These are phyloP conservation scores for Malus hybrid DNA, from an alignment of 331 rosid genomes.

Conservation along the genomic window DNA sequence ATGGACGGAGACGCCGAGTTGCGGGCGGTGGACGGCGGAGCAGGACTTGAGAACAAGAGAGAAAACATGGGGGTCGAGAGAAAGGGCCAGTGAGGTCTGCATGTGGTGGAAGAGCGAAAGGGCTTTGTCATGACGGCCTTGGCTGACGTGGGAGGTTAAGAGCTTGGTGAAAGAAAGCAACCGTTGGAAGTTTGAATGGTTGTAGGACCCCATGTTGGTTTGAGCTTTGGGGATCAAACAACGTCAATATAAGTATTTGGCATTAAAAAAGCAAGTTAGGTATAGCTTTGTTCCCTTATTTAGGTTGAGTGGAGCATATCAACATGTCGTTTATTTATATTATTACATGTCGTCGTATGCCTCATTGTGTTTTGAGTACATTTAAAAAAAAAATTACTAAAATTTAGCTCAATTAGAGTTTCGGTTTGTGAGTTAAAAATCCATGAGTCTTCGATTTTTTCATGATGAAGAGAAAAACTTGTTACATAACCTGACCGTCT, in stretches of 20 bases:
- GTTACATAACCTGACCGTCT: too few relatives aligned
- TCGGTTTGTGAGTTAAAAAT: too few relatives aligned
- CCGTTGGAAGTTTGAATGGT: constrained; percentile 18
- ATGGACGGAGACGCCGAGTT: constrained; percentile 51
- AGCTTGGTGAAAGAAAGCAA: constrained; percentile 44
- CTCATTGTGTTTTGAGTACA: too few relatives aligned
- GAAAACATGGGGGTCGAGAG: constrained; percentile 65
- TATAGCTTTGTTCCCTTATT: neutral
- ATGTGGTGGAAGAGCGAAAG: constrained; percentile 50
- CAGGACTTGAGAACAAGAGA: constrained; percentile 68
- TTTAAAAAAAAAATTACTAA: too few relatives aligned
- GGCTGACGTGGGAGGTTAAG: constrained; percentile 33
- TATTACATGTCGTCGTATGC: too few relatives aligned
- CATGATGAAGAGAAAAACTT: too few relatives aligned
- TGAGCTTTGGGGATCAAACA: neutral
- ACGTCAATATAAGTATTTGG: neutral
- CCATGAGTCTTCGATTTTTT: too few relatives aligned
- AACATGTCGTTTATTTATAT: too few relatives aligned
- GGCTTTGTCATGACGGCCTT: constrained; percentile 40
- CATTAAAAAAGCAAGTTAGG: neutral
- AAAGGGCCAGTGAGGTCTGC: constrained; percentile 35
- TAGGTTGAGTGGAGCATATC: neutral
- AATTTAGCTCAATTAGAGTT: too few relatives aligned
- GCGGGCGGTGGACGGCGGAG: constrained; percentile 38
- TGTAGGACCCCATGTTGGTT: constrained; percentile 27